Evolutionary conservation across 495 filamentous ascomycete species (phyloP), one percentile per base, ranked within the genome.

Genomic region (Xylaria scruposa): DNA sequence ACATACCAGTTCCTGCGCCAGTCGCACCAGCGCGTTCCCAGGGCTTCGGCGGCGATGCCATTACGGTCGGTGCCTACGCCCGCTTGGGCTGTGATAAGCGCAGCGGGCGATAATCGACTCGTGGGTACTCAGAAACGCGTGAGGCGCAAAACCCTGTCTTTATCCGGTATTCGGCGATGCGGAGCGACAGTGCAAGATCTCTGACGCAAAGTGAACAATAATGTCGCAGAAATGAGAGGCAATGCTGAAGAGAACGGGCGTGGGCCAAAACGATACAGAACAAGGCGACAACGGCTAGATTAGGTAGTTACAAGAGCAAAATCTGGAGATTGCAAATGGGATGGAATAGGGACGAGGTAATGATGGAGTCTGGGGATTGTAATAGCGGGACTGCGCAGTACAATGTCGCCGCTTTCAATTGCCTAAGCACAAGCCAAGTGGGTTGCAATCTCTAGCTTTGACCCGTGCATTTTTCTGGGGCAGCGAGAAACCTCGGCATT

Each of bases 11-110:
- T 84, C 87, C 81, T 75, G 88, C 83, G 71, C 87, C 79, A 65
- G 83, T 80, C 59, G 89, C 88, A 80, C 93, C 91, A 69, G 89
- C 87, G 80, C 90, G 89, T 83, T 98, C 95, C 95, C 95, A 98
- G 24, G 95, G 95, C 83, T 98, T 98, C 46, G 95, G 95, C 75
- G 95, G 95, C 83, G 95, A 95, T 74, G 90, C 88, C 85, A 87
- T 86, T 4, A 40, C 29, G 19, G 36, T 56, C 59, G 19, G 19
- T 71, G 4, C 29, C 56, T 64, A 71, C 53, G 70, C 70, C 69
- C 70, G 70, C 69, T 46, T n/a, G 31, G 62, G 69, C 60, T 10
- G 51, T 64, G 26, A 29, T 29, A 24, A 60, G 70, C 62, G 62
- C 70, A 71, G 70, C 70, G 62, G 69, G 69, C 69, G 70, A 71